Evolutionary conservation across 2,329 filamentous ascomycete species (phyloP).

Genomic region (Aspergillus arachidicola): DNA sequence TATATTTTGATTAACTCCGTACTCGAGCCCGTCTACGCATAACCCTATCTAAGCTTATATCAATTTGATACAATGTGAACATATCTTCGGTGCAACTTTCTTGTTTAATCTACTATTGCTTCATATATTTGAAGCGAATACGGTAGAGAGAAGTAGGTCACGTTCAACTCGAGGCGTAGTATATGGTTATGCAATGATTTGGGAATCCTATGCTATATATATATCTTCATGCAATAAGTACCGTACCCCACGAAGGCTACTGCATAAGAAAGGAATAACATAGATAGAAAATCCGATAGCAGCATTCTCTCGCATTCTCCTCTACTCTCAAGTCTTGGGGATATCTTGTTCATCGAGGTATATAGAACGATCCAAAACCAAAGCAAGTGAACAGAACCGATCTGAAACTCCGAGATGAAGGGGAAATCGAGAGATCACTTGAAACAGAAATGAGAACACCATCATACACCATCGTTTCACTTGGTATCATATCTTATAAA

Average conservation of each 20-base stretch:
- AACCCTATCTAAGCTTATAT: too few relatives aligned
- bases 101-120: too few relatives aligned
- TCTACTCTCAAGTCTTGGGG: conserved; percentile 10
- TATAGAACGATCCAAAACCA: conserved; percentile 21
- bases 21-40: too few relatives aligned
- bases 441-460: conserved; percentile 10
- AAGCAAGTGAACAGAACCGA: conserved; percentile 10
- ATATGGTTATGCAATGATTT: too few relatives aligned
- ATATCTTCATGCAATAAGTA: neutral
- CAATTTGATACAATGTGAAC: too few relatives aligned
- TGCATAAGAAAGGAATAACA: neutral
- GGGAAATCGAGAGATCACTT: conserved; percentile 9
- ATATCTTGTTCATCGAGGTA: conserved; percentile 21
- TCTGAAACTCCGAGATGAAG: conserved; percentile 17
- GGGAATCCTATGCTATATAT: neutral
- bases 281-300: neutral
- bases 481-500: conserved; percentile 29
- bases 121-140: too few relatives aligned
- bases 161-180: too few relatives aligned
- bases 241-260: neutral
- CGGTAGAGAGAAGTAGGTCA: neutral
- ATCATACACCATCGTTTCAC: conserved; percentile 30
- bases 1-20: too few relatives aligned
- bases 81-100: neutral
- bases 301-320: neutral